Evolutionary conservation across 805 yeast genomes (phyloP).

Genomic region (Wickerhamiella spandovensis): DNA sequence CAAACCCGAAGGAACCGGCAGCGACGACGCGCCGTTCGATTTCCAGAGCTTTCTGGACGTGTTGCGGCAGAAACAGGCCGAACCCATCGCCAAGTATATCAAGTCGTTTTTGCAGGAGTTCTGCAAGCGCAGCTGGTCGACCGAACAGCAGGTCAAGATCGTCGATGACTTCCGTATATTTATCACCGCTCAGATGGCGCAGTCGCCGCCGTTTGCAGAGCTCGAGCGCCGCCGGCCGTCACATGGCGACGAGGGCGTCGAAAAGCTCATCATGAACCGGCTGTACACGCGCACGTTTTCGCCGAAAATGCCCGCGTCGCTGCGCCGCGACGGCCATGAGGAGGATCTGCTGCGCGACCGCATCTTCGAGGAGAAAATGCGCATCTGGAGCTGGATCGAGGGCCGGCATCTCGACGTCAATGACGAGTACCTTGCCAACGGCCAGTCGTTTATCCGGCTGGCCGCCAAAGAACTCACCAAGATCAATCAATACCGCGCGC

Average conservation of each 20-base stretch:
- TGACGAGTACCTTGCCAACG: conserved; percentile 31
- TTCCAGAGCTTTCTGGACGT: conserved; percentile 68
- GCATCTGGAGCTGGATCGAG: conserved; percentile 57
- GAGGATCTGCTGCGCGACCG: conserved; percentile 53
- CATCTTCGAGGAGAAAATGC: conserved; percentile 36
- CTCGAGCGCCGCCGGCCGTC: conserved; percentile 47
- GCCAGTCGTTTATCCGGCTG: conserved; percentile 43
- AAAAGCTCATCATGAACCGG: conserved; percentile 82
- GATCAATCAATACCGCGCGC: conserved; percentile 75
- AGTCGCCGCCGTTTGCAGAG: conserved; percentile 59
- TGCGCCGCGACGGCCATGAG: conserved; percentile 41
- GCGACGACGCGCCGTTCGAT: conserved; percentile 42
- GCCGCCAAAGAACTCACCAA: conserved; percentile 67
- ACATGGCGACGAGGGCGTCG: conserved; percentile 82
- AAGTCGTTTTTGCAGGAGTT: conserved; percentile 75
- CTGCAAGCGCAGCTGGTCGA: conserved; percentile 51
- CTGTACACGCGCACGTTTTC: conserved; percentile 68
- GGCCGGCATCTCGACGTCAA: conserved; percentile 70
- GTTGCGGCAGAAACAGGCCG: conserved; percentile 63
- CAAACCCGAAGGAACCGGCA: conserved; percentile 20
- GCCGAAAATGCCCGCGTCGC: conserved; percentile 43
- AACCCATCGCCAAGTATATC: conserved; percentile 76
- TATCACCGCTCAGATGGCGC: conserved; percentile 30
- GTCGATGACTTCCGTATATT: conserved; percentile 65
- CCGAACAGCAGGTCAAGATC: conserved; percentile 65